phyloP scores from a whole-genome alignment of 768 basidiomycete genomes.

The Chalciporus piperatus region DNA sequence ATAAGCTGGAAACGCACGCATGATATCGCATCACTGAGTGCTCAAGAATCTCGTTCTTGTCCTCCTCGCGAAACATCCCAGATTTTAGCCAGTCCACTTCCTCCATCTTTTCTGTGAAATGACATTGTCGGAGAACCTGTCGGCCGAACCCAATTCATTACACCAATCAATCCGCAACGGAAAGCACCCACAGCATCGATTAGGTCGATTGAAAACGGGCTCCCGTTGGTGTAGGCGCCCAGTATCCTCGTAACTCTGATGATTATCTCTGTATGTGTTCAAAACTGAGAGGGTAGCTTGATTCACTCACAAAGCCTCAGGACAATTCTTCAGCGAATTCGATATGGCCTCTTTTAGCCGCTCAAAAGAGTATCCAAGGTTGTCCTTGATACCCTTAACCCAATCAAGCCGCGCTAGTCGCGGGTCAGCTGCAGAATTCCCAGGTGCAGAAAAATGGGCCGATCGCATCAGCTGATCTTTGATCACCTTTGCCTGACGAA shows the following conservation, averaged over 20 bases:
- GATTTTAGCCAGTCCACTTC: conserved; percentile 50
- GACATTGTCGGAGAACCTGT: conserved; percentile 55
- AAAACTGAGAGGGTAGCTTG: neutral
- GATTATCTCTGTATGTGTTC: neutral
- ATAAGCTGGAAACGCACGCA: conserved; percentile 37
- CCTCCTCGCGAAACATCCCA: conserved; percentile 36
- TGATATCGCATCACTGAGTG: conserved; percentile 58
- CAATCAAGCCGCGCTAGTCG: conserved; percentile 28
- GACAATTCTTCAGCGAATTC: conserved; percentile 14
- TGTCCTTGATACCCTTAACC: conserved; percentile 24
- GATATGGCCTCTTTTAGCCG: conserved; percentile 21
- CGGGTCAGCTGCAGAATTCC: conserved; percentile 1
- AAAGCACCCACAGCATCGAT: conserved; percentile 47
- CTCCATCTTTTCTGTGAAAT: conserved; percentile 53
- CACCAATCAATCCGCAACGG: neutral
- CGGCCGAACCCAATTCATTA: too few species aligned
- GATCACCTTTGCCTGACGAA: conserved; percentile 25
- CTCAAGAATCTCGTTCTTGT: conserved; percentile 40
- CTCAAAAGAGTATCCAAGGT: conserved; percentile 25
- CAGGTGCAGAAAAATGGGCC: conserved; percentile 12
- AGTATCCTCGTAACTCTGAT: conserved; percentile 42
- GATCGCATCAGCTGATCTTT: conserved; percentile 28
- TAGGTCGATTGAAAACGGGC: conserved; percentile 55
- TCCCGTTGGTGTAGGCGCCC: conserved; percentile 49
- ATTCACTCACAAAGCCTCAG: conserved; percentile 23